Evolutionary conservation across 805 yeast species (phyloP).

Genomic region (Kluyveromyces aestuarii): DNA sequence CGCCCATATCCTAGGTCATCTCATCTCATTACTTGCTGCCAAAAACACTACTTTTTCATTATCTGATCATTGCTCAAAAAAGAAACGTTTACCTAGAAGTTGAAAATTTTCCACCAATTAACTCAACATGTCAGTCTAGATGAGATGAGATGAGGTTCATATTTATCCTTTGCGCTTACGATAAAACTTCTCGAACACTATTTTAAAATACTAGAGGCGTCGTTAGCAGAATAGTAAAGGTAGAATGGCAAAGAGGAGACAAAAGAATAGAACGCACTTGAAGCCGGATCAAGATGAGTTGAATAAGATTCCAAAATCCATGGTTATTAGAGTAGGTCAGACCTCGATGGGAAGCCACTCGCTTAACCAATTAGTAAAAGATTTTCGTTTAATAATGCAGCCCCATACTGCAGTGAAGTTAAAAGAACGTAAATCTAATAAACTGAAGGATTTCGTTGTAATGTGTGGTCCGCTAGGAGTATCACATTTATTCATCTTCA

Average conservation of each 20-base stretch:
- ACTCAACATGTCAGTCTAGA: background rate
- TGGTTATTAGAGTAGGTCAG: conserved; percentile 82
- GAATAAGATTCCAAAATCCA: conserved; percentile 77
- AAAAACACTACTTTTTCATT: background rate
- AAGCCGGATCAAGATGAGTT: conserved; percentile 52
- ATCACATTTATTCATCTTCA: conserved; percentile 77
- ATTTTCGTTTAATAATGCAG: conserved; percentile 84
- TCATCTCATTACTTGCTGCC: background rate
- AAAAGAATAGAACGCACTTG: conserved; percentile 82
- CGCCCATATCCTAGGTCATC: background rate
- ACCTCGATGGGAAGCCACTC: conserved; percentile 54
- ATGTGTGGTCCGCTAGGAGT: conserved; percentile 98
- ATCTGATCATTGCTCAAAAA: background rate
- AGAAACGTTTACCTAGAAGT: background rate
- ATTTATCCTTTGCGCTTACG: background rate
- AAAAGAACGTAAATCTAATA: conserved; percentile 79
- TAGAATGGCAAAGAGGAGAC: conserved; percentile 47
- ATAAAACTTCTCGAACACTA: background rate
- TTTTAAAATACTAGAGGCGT: background rate
- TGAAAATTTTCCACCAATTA: background rate
- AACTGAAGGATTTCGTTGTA: conserved; percentile 87
- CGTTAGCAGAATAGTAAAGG: background rate
- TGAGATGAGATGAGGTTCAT: background rate
- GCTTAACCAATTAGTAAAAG: conserved; percentile 73
- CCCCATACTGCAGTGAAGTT: conserved; percentile 92